These are phyloP conservation scores for Diplodia corticola DNA, from an alignment of 2,329 filamentous ascomycete genomes.

Conservation along the genomic window DNA sequence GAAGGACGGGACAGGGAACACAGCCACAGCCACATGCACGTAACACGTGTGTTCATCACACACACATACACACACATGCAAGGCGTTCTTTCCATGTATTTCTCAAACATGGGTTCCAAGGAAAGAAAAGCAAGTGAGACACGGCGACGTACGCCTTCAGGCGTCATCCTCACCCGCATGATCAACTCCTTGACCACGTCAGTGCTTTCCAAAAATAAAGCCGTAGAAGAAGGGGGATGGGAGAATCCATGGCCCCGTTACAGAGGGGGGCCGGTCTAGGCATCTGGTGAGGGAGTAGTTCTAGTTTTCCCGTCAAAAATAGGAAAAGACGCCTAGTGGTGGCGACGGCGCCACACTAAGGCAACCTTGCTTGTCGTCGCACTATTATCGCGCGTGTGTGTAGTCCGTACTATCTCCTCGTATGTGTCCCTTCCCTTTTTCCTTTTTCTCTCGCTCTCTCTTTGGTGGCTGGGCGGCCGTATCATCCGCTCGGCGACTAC, in stretches of 20 bases:
- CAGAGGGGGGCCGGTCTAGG: too few relatives aligned
- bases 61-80: not conserved
- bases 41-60: not conserved
- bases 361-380: not conserved
- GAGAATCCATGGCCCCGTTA: not conserved
- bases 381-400: too few relatives aligned
- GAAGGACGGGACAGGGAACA: too few relatives aligned
- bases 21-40: not conserved
- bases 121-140: not conserved
- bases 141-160: too few relatives aligned
- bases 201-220: not conserved
- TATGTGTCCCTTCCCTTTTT: not conserved
- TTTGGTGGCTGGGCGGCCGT: not conserved
- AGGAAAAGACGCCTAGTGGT: not conserved
- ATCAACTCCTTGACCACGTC: not conserved
- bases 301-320: not conserved
- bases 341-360: not conserved
- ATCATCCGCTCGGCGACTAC: not conserved
- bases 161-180: not conserved
- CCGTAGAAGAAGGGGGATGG: not conserved
- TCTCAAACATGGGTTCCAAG: too few relatives aligned
- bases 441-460: too few relatives aligned
- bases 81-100: too few relatives aligned
- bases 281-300: not conserved
- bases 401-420: not conserved